These are phyloP conservation scores for Sodiomyces alkalinus DNA, from an alignment of 2,329 filamentous ascomycete genomes.

Conservation along the genomic window DNA sequence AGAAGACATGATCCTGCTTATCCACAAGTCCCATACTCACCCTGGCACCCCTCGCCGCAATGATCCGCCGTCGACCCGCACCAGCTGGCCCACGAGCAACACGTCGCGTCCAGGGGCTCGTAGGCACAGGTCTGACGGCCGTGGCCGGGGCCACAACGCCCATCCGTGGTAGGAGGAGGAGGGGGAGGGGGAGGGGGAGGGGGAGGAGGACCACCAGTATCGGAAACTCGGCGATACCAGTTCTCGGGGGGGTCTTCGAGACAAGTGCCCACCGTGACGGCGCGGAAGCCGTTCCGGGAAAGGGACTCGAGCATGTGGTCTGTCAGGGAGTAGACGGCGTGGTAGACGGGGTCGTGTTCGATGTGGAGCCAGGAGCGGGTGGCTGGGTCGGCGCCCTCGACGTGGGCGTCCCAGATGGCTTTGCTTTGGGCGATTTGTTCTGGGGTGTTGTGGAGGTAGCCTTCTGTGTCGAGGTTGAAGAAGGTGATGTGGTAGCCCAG, in stretches of 20 bases:
- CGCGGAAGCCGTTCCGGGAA: constrained; percentile 20
- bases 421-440: constrained; percentile 18
- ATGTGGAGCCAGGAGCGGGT: constrained; percentile 10
- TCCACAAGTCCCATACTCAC: constrained; percentile 13
- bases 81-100: constrained; percentile 16
- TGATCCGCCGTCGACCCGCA: constrained; percentile 24
- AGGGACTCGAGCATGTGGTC: constrained; percentile 21
- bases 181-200: constrained; percentile 3
- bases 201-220: no score
- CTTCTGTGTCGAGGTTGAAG: constrained; percentile 20
- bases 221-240: constrained; percentile 33
- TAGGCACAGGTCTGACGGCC: constrained; percentile 11
- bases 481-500: constrained; percentile 21
- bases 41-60: constrained; percentile 23
- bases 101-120: constrained; percentile 8
- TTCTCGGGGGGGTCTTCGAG: constrained; percentile 32
- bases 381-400: constrained; percentile 14
- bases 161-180: constrained; percentile 8
- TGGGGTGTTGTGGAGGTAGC: constrained; percentile 16
- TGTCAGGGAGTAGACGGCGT: constrained; percentile 22
- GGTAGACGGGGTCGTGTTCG: constrained; percentile 26
- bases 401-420: constrained; percentile 20
- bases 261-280: constrained; percentile 37
- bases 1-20: no score
- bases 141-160: constrained; percentile 13